These are phyloP conservation scores for Obelidium mucronatum DNA, from an alignment of 192 early-diverging fungal species.

Conservation along the genomic window DNA sequence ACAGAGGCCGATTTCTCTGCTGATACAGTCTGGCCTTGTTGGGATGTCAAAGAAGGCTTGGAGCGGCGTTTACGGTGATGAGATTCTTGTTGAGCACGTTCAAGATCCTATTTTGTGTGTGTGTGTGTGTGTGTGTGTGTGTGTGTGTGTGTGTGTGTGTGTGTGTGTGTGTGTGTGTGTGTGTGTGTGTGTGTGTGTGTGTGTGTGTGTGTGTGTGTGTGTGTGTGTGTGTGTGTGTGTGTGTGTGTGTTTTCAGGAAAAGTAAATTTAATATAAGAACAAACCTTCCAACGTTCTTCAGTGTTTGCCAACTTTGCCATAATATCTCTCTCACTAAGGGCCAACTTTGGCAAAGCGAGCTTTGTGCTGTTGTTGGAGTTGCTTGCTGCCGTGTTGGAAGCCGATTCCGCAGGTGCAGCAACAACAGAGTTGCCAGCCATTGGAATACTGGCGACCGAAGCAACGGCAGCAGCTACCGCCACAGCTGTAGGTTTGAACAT, in stretches of 20 bases:
- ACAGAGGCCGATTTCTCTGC: background rate
- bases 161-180: too few relatives aligned
- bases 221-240: too few relatives aligned
- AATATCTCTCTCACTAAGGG: conserved; percentile 46
- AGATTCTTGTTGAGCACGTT: conserved; percentile 36
- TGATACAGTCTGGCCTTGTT: background rate
- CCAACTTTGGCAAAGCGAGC: conserved; percentile 51
- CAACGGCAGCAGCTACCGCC: background rate
- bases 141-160: too few relatives aligned
- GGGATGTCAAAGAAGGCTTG: conserved; percentile 42
- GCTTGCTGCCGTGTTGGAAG: background rate
- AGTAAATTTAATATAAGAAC: background rate
- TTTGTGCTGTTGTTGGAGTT: conserved; percentile 26
- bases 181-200: too few relatives aligned
- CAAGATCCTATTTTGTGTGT: conserved; percentile 34
- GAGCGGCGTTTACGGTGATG: conserved; percentile 24
- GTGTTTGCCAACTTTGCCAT: conserved; percentile 57
- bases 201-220: too few relatives aligned
- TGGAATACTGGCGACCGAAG: conserved; percentile 9
- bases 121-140: too few relatives aligned
- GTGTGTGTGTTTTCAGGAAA: background rate
- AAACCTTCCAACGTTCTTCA: conserved; percentile 61
- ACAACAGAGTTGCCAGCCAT: conserved; percentile 14
- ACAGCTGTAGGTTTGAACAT: conserved; percentile 28
- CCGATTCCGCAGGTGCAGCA: conserved; percentile 15